Evolutionary conservation across 257 asterid species (phyloP).

Genomic region (Solanum dulcamara): DNA sequence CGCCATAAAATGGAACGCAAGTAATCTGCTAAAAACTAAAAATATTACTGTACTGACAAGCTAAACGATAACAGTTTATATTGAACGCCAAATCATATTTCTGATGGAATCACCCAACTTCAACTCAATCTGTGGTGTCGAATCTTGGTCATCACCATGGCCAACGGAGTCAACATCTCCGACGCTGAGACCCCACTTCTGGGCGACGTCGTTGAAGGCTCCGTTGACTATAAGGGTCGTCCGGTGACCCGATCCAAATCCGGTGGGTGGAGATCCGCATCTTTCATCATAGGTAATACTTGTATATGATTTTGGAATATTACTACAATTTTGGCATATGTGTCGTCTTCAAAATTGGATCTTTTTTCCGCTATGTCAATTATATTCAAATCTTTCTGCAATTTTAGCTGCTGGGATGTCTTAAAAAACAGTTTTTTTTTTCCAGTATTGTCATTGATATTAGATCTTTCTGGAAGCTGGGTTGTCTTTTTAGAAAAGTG

Average conservation of each 20-base stretch:
- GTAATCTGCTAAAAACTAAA: not conserved
- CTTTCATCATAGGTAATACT: constrained; percentile 20
- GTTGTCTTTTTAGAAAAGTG: not conserved
- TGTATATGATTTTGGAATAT: not conserved
- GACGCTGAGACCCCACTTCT: constrained; percentile 13
- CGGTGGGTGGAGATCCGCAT: constrained; percentile 30
- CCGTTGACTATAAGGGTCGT: constrained; percentile 17
- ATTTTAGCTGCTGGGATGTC: not conserved
- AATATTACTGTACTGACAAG: not conserved
- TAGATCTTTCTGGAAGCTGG: not conserved
- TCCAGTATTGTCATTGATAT: not conserved
- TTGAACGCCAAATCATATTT: not conserved
- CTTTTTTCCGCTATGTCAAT: not conserved
- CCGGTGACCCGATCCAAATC: constrained; percentile 14
- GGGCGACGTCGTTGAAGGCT: constrained; percentile 5
- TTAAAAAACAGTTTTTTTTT: not conserved
- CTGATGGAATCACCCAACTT: not conserved
- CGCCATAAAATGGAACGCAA: not conserved
- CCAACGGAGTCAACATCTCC: not conserved
- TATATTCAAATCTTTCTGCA: not conserved
- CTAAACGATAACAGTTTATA: not conserved
- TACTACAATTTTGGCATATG: not conserved
- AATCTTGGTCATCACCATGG: not conserved
- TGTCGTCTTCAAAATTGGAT: not conserved
- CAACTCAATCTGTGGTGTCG: not conserved